Base-by-base conservation (phyloP, 371 early-diverging fungal genomes). In the Rhizopus arrhizus region DNA sequence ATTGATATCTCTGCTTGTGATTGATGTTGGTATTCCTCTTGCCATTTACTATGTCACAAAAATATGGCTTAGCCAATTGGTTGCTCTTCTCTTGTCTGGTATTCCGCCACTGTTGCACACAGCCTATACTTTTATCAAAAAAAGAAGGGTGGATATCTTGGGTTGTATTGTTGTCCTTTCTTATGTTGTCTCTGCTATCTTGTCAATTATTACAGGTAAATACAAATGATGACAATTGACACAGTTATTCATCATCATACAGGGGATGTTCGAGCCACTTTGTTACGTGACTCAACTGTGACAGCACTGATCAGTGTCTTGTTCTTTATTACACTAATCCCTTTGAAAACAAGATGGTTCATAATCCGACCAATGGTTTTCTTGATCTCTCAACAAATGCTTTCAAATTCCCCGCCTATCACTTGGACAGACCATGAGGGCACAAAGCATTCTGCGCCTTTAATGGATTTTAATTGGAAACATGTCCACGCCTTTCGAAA, bases 1-100 rank as follows among this genome's bases (percentile, higher is more conserved):
- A 28, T 15, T 72, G 36, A 31, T 35, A 4, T 31, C 56, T 3
- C 62, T 65, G 49, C 41, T 73, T 0, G 29, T 64, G n/a, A 60
- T 77, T n/a, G 68, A 77, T 52, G 38, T 77, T 12, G 75, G 64
- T 8, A 13, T 80, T 8, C 77, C 80, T 5, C 46, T 80, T 2
- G 70, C 68, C 3, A 51, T 80, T 5, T 80, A 70, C 56, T 83
- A 80, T 47, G 49, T 67, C 0, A 43, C 71, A 3, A 74, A 70
- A 32, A 61, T 43, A 4, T 71, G 69, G 47, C 59, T 72, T 3
- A 58, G 65, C 2, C 13, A 63, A 7, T 10, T 83, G 15, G 54
- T 72, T 34, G 80, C 83, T 0, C 56, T 83, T 43, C 32, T 83
- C n/a, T 40, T 80, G n/a, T 83, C 83, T 31, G 74, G 83, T 54